Evolutionary conservation across 345 rosid species (phyloP).

Genomic region (Euphorbia lathyris): DNA sequence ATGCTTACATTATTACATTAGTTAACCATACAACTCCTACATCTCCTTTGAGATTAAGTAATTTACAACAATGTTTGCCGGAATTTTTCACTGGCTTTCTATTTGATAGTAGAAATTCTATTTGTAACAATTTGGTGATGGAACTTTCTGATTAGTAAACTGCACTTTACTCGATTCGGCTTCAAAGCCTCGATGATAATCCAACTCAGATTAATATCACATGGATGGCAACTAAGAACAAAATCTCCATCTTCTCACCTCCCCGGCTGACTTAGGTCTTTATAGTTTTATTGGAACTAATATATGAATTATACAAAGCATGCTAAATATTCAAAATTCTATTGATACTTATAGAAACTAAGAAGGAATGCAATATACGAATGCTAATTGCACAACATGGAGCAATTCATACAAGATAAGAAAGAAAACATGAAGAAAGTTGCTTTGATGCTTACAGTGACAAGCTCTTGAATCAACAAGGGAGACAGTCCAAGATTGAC

Average conservation of each 20-base stretch:
- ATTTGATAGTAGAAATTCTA: no score
- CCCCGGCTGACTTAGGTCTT: background rate
- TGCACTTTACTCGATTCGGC: background rate
- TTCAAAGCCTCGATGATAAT: background rate
- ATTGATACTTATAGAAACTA: no score
- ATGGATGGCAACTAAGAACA: background rate
- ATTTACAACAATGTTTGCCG: no score
- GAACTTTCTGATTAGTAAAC: background rate
- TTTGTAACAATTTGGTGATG: background rate
- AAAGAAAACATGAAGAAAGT: background rate
- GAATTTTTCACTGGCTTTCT: no score
- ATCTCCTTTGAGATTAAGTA: no score
- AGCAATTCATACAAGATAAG: background rate
- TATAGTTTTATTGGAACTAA: background rate
- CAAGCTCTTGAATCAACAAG: slow-evolving; percentile 55
- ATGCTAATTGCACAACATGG: background rate
- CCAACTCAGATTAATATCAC: background rate
- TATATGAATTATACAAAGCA: background rate
- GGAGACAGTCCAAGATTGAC: slow-evolving; percentile 47
- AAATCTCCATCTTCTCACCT: background rate
- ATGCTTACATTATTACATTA: no score
- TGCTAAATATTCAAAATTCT: background rate
- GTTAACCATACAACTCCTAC: no score
- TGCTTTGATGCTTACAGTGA: slow-evolving; percentile 50
- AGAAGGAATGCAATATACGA: no score